Evolutionary conservation across 176 grass and related monocot species (phyloP).

Genomic region (Poa pratensis): DNA sequence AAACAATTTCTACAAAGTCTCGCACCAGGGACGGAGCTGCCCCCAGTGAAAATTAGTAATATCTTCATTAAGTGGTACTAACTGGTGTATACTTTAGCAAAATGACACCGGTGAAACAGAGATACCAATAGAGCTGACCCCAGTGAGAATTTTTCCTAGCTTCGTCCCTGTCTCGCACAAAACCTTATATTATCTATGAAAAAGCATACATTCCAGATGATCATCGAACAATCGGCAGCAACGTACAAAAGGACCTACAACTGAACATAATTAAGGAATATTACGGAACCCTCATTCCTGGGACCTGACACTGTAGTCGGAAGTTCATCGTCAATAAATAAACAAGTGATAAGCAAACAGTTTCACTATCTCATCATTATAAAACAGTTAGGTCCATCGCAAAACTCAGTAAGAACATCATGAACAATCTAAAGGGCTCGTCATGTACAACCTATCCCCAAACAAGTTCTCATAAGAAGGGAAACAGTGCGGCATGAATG

Average conservation of each 20-base stretch:
- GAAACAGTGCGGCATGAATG: background rate
- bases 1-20: background rate
- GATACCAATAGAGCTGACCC: no score
- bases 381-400: background rate
- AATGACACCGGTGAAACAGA: no score
- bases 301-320: background rate
- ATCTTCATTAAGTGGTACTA: no score
- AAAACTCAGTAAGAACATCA: background rate
- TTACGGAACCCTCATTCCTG: background rate
- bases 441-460: background rate
- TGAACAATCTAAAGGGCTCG: background rate
- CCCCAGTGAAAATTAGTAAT: no score
- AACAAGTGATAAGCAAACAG: background rate
- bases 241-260: background rate
- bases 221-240: background rate
- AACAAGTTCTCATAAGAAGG: background rate
- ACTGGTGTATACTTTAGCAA: no score
- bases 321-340: background rate
- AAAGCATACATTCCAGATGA: background rate
- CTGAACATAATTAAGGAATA: background rate
- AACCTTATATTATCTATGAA: background rate
- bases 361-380: background rate
- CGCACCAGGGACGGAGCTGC: background rate
- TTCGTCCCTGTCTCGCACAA: background rate
- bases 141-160: no score